Percentiles rank a stretch among this genome's conserved stretches.
Evolutionary conservation across 805 yeast species (phyloP).

Genomic region (Lipomyces starkeyi): DNA sequence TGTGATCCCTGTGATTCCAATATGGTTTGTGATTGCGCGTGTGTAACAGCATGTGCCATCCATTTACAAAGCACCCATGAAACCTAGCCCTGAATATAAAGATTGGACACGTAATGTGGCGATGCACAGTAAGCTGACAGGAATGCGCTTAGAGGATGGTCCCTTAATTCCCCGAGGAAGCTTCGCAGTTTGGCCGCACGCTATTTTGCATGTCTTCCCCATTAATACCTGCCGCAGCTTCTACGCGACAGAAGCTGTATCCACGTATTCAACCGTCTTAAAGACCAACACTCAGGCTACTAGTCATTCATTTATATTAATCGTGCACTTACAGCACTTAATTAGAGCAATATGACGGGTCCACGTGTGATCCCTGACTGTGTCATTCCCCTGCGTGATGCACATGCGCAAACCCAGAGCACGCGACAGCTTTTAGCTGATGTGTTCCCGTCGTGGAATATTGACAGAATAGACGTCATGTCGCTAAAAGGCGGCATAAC

Average conservation of each 20-base stretch:
- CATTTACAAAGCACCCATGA: not conserved
- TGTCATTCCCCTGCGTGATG: constrained; percentile 23
- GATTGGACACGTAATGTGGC: not conserved
- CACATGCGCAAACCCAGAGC: constrained; percentile 19
- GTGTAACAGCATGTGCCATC: constrained; percentile 1
- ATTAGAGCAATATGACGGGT: constrained; percentile 25
- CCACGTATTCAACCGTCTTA: not conserved
- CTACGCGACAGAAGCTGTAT: not conserved
- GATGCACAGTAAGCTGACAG: not conserved
- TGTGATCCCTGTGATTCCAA: no score
- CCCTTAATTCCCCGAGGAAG: constrained; percentile 2
- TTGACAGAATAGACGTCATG: constrained; percentile 19
- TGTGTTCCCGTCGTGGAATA: constrained; percentile 29
- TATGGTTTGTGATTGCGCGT: no score
- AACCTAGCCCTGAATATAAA: not conserved
- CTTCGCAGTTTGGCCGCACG: not conserved
- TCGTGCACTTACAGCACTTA: not conserved
- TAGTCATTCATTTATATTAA: not conserved
- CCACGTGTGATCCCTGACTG: constrained; percentile 20
- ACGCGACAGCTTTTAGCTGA: constrained; percentile 19
- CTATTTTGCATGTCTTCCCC: not conserved
- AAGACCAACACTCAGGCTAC: not conserved
- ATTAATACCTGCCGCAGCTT: not conserved
- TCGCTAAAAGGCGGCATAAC: constrained; percentile 35
- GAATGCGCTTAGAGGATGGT: not conserved